A percentile compares a stretch with the other conserved stretches of the same genome.
Conservation (phyloP, 345 rosid species). For the Excoecaria agallocha region DNA sequence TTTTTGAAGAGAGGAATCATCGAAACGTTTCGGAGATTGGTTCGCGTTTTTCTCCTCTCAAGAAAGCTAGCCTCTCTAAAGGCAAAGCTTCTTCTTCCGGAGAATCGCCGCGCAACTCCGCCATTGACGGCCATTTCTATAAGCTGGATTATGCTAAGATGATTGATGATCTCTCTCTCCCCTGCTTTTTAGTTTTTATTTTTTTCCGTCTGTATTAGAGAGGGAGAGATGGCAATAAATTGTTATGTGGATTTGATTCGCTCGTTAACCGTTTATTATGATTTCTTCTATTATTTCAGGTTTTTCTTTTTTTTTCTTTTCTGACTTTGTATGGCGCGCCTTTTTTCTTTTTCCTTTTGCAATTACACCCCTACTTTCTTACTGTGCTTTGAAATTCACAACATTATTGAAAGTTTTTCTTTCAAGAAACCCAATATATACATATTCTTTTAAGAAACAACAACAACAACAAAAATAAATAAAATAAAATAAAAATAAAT, state of each 20-base stretch:
- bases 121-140: slow-evolving; percentile 43
- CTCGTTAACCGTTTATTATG: slow-evolving; percentile 6
- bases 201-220: background rate
- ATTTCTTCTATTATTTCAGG: background rate
- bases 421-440: too few species aligned
- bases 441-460: too few species aligned
- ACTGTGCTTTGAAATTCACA: too few species aligned
- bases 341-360: background rate
- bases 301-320: background rate
- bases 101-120: slow-evolving; percentile 43
- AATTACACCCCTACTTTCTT: background rate
- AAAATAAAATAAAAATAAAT: too few species aligned
- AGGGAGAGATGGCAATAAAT: slow-evolving; percentile 1
- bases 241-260: slow-evolving; percentile 3
- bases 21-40: slow-evolving; percentile 46
- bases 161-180: slow-evolving; percentile 1
- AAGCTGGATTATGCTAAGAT: background rate
- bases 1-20: slow-evolving; percentile 41
- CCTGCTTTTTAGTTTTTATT: background rate
- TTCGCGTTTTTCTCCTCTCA: slow-evolving; percentile 34
- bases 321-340: background rate
- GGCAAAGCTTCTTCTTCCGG: slow-evolving; percentile 34
- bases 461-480: too few species aligned
- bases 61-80: slow-evolving; percentile 35
- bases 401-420: background rate